Conservation (phyloP, 768 basidiomycete species). For the Lactifluus volemus region DNA sequence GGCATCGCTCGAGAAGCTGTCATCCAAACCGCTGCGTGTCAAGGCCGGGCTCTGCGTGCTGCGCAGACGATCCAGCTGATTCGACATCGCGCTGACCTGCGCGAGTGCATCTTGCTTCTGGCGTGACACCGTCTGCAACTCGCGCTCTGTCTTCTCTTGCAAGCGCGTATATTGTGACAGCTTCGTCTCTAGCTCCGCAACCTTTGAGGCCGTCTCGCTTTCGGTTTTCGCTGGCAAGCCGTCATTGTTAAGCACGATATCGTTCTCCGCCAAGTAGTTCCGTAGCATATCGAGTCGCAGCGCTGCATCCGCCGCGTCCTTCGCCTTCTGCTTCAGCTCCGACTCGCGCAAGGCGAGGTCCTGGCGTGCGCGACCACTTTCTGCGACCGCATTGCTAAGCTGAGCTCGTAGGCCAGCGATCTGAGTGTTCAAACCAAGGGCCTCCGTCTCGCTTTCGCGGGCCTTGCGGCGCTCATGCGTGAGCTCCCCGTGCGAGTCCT, state of each 20-base stretch:
- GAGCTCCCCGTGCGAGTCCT: slow-evolving; percentile 58
- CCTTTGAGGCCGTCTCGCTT: slow-evolving; percentile 32
- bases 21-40: slow-evolving; percentile 30
- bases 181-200: slow-evolving; percentile 70
- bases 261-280: slow-evolving; percentile 82
- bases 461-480: slow-evolving; percentile 56
- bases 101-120: slow-evolving; percentile 69
- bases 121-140: slow-evolving; percentile 55
- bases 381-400: slow-evolving; percentile 56
- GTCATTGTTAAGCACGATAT: slow-evolving; percentile 70
- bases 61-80: slow-evolving; percentile 58
- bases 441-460: slow-evolving; percentile 57
- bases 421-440: slow-evolving; percentile 59
- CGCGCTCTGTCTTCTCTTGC: slow-evolving; percentile 68
- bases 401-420: slow-evolving; percentile 66
- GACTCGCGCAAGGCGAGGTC: slow-evolving; percentile 60
- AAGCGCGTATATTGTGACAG: slow-evolving; percentile 63
- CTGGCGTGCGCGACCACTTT: slow-evolving; percentile 60
- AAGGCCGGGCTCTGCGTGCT: slow-evolving; percentile 45
- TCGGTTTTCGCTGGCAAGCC: slow-evolving; percentile 41
- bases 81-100: slow-evolving; percentile 53
- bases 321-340: slow-evolving; percentile 51
- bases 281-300: slow-evolving; percentile 74
- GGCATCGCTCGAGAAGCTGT: slow-evolving; percentile 27
- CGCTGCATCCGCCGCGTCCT: slow-evolving; percentile 58